These are phyloP conservation scores for Metarhizium guizhouense DNA, from an alignment of 2,329 filamentous ascomycete genomes.

Conservation along the genomic window DNA sequence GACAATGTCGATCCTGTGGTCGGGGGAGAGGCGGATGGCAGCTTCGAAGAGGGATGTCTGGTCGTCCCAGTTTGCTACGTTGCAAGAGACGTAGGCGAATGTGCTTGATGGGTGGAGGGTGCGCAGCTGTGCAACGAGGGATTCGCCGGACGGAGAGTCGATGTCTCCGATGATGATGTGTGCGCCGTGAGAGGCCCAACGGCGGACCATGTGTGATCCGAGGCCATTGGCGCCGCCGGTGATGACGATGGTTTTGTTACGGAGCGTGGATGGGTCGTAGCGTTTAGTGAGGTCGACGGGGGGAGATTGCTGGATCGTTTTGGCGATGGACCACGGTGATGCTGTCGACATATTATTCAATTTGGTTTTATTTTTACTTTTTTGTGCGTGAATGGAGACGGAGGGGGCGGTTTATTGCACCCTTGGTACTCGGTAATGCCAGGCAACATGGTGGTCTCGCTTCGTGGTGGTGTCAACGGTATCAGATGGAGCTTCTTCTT, in stretches of 20 bases:
- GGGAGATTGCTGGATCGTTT: slow-evolving; percentile 24
- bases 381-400: too few relatives aligned
- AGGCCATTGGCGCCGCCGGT: slow-evolving; percentile 57
- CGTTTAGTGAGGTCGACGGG: slow-evolving; percentile 36
- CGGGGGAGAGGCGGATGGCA: slow-evolving; percentile 43
- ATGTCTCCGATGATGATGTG: slow-evolving; percentile 57
- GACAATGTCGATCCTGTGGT: slow-evolving; percentile 50
- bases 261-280: slow-evolving; percentile 35
- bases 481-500: too few relatives aligned
- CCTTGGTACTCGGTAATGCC: too few relatives aligned
- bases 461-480: too few relatives aligned
- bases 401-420: too few relatives aligned
- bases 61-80: slow-evolving; percentile 56
- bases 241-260: slow-evolving; percentile 50
- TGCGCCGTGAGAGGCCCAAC: slow-evolving; percentile 48
- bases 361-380: too few relatives aligned
- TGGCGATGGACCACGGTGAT: slow-evolving; percentile 10
- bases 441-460: too few relatives aligned
- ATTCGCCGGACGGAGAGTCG: slow-evolving; percentile 42
- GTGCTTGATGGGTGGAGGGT: slow-evolving; percentile 26
- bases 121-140: slow-evolving; percentile 44
- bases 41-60: slow-evolving; percentile 55
- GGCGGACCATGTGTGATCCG: slow-evolving; percentile 43
- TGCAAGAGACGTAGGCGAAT: slow-evolving; percentile 50
- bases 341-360: neutral